Base-by-base conservation (phyloP, 306 rosid genomes). In the Cucurbita moschata region DNA sequence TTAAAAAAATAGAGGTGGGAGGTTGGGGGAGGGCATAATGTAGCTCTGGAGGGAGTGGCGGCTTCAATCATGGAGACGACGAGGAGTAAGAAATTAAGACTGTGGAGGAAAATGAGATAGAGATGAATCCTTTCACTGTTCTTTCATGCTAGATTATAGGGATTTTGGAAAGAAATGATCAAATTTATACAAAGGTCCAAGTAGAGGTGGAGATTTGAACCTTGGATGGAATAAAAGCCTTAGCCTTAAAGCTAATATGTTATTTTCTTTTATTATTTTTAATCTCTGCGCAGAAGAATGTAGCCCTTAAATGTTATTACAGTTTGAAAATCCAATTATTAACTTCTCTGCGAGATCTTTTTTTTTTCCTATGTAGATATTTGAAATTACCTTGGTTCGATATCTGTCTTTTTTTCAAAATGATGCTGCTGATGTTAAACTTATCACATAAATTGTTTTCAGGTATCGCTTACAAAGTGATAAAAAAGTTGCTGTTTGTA, bases 381-480 rank as follows among this genome's bases (percentile, higher is more conserved):
- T 43, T 6, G 1, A 14, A 68, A 46, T 11, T 46, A 6, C 7
- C 23, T 23, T 68, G 42, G 57, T 68, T 30, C 14, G 42, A 47
- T 43, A 10, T 26, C 9, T 23, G 7, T 30, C 54, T 8, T 69
- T 67, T 44, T 44, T 40, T 68, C 4, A 7, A 14, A 50, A 30
- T 15, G 74, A 30, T 14, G 46, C 59, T 30, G 16, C 55, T 50
- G 74, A 47, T 69, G 26, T 47, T 70, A 8, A 30, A 51, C 18
- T 50, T 70, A 15, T 30, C 19, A 43, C 61, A 30, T 19, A 6
- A 73, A 38, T 73, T 57, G 47, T 73, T 44, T 44, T 71, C 87
- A 95, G 99, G 99, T 95, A 89, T 79, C 96, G 96, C 53, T 85
- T 95, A 76, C 96, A 89, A 68, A 95, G 92, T 86, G 97, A 95